These are phyloP conservation scores for Schoenoplectus triqueter DNA, from an alignment of 202 grass and related monocot genomes.

Conservation along the genomic window DNA sequence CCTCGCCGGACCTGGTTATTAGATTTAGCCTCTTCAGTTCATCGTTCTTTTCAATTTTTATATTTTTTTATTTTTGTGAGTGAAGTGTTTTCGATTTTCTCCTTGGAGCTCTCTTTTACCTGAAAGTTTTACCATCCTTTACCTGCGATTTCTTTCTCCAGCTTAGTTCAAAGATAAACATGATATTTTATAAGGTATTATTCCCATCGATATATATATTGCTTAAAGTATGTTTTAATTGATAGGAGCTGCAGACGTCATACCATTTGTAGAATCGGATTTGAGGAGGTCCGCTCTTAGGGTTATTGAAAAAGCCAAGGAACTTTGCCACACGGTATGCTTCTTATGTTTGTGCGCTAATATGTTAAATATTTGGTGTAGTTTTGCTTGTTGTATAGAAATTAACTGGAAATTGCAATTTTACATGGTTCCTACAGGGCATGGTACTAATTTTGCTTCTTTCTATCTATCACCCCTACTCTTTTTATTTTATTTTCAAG, in stretches of 20 bases:
- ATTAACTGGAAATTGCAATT: background rate
- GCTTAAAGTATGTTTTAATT: background rate
- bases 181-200: background rate
- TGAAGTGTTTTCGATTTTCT: no score
- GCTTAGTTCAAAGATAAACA: no score
- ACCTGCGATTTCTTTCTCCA: no score
- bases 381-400: background rate
- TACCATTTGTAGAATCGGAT: slow-evolving; percentile 71
- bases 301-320: slow-evolving; percentile 63
- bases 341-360: slow-evolving; percentile 11
- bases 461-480: background rate
- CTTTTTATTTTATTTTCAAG: no score
- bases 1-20: slow-evolving; percentile 56
- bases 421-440: background rate
- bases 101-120: background rate
- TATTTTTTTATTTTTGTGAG: no score
- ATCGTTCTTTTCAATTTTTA: no score
- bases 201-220: no score
- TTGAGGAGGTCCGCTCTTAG: slow-evolving; percentile 49
- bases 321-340: slow-evolving; percentile 58
- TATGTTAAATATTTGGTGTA: slow-evolving; percentile 19
- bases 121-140: no score
- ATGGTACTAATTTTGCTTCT: background rate
- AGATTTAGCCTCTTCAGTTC: background rate
- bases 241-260: slow-evolving; percentile 61